phyloP scores from a whole-genome alignment of 768 basidiomycete species.

The Amanita fuliginea region DNA sequence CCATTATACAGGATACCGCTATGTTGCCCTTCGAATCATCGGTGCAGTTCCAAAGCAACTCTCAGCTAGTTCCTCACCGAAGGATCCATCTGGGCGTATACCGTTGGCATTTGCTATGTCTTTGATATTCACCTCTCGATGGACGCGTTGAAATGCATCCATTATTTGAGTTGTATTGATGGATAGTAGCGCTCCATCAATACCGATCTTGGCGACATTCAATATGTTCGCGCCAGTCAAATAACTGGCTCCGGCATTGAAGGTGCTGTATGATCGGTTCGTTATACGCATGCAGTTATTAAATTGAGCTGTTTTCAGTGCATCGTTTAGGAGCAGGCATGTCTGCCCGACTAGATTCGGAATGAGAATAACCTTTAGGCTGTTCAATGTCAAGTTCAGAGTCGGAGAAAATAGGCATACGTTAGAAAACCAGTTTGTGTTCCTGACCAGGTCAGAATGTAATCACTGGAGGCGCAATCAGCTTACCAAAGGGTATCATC shows the following conservation, averaged over 20 bases:
- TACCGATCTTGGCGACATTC: constrained; percentile 54
- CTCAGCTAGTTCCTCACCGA: constrained; percentile 19
- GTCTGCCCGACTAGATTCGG: constrained; percentile 31
- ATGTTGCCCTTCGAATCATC: constrained; percentile 35
- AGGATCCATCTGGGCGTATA: constrained; percentile 42
- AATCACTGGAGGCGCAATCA: constrained; percentile 43
- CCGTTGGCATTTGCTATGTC: constrained; percentile 44
- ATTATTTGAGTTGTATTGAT: constrained; percentile 32
- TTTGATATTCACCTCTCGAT: constrained; percentile 17
- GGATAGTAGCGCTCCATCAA: constrained; percentile 30
- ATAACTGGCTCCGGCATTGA: constrained; percentile 31
- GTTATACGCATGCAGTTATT: constrained; percentile 40
- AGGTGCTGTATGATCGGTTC: too few species aligned
- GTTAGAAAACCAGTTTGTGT: constrained; percentile 57
- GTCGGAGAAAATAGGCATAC: constrained; percentile 18
- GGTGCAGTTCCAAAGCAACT: neutral
- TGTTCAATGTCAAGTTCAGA: neutral
- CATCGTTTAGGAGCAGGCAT: constrained; percentile 22
- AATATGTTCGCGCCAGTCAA: constrained; percentile 57
- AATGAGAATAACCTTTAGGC: constrained; percentile 42
- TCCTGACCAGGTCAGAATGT: constrained; percentile 29
- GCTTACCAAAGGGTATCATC: too few species aligned
- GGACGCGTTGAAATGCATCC: constrained; percentile 39
- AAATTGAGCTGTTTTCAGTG: constrained; percentile 29
- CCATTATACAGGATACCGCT: constrained; percentile 33